Conservation (phyloP, 768 basidiomycete species). For the Roridomyces roridus region DNA sequence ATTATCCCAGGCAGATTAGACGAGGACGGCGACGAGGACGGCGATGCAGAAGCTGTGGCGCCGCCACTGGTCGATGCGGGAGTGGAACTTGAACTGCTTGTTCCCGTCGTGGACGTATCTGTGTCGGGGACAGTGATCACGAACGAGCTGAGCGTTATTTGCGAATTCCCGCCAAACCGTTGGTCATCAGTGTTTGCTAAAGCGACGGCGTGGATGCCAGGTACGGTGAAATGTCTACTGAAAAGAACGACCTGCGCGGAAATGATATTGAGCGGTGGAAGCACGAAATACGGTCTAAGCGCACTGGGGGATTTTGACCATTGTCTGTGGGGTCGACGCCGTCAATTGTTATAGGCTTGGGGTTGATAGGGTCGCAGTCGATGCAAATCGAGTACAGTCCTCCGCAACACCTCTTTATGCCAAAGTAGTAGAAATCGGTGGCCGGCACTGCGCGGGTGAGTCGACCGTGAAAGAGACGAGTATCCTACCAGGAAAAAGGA, state of each 20-base stretch:
- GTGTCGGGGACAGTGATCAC: slow-evolving; percentile 28
- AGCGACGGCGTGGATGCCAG: slow-evolving; percentile 35
- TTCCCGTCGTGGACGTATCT: background rate
- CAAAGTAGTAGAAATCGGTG: slow-evolving; percentile 36
- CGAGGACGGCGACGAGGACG: slow-evolving; percentile 5
- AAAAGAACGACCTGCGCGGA: slow-evolving; percentile 30
- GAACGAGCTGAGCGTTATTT: slow-evolving; percentile 35
- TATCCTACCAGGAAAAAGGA: slow-evolving; percentile 28
- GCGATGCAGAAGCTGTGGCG: background rate
- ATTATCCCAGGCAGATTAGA: slow-evolving; percentile 42
- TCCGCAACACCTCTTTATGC: slow-evolving; percentile 32
- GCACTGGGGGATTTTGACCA: slow-evolving; percentile 37
- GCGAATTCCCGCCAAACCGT: slow-evolving; percentile 34
- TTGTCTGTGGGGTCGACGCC: slow-evolving; percentile 34
- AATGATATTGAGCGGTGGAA: no score
- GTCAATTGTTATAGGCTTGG: slow-evolving; percentile 31
- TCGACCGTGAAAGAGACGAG: background rate
- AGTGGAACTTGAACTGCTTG: background rate
- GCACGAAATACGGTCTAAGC: no score
- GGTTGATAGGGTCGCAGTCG: slow-evolving; percentile 38
- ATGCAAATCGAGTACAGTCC: slow-evolving; percentile 38
- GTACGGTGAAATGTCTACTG: slow-evolving; percentile 23
- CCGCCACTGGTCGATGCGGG: background rate
- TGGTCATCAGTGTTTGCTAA: slow-evolving; percentile 30
- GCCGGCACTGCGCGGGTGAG: slow-evolving; percentile 26